Base-by-base conservation (phyloP, 129 eudicot genomes). In the Calendula officinalis region DNA sequence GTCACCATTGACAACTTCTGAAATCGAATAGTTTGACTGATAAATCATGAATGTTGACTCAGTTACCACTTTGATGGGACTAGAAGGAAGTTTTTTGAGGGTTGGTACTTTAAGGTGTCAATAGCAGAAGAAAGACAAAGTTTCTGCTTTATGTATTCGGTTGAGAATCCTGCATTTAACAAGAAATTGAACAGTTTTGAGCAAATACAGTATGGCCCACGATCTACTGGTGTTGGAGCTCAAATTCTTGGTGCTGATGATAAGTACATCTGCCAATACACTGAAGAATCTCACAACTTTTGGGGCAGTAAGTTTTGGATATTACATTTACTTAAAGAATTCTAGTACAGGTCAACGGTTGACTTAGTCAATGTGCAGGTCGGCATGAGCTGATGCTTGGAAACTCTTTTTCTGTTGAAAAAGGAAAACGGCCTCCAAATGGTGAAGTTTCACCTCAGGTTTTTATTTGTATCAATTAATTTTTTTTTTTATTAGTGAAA, bases 71-170 rank as follows among this genome's bases (percentile, higher is more conserved):
- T 78, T 76, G 98, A 92, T 80, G 89, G 96, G 74, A 85, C 80
- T 34, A 55, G 81, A 8, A 76, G 95, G 74, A 80, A 79, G 13
- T 92, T 92, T 67, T 92, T 92, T 62, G 98, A 92, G 75, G 98
- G 98, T n/a, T 92, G 98, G 98, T 92, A 88, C 88, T 92, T 92
- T 71, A 88, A 92, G 89, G 96, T 92, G 36, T 80, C 96, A 52
- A 92, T 92, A 76, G 96, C 95, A 52, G 98, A 92, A 69, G 72
- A 74, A 69, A 81, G 81, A 73, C 98, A 92, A 78, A 92, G 87
- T 73, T 92, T 92, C 80, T 92, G 98, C 77, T 92, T 92, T 75
- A 92, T 92, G 98, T 92, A 92, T 73, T 86, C 92, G 60, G 77
- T 88, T 11, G 96, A 92, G 81, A 92, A 80, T 83, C 98, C 98